Base-by-base conservation (phyloP, 148 eudicot genomes). In the Selenicereus undatus region DNA sequence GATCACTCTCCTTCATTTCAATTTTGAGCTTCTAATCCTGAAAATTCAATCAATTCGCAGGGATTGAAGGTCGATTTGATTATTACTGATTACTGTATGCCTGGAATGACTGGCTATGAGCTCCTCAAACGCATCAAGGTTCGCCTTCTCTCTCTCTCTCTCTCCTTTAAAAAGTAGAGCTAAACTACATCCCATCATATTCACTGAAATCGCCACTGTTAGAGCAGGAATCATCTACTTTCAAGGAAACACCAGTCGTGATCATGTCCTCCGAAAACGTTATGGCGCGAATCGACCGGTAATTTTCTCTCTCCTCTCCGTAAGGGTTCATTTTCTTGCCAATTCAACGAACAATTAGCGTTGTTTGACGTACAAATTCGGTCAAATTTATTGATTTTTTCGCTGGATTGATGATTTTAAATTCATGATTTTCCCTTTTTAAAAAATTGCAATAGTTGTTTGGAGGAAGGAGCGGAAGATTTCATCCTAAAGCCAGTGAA, bases 401-500 rank as follows among this genome's bases (percentile, higher is more conserved):
- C 11, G 1, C 12, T 64, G 29, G 29, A 22, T n/a, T 64, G 12
- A 20, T 13, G 10, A 42, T 13, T 60, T 56, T 39, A 16, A 48
- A 35, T 52, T 76, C 20, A 54, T 76, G 42, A 1, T 30, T 64
- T 7, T 75, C n/a, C 45, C 58, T 7, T 74, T 74, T 43, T 43
- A 48, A 9, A 2, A 18, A 26, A 26, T 42, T 30, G 26, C 0
- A 69, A 26, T 79, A 93, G 97, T 73, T 93, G 98, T 86, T 89
- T 93, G 84, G 98, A 92, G 84, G 98, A 93, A 88, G 98, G 98
- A 18, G 98, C 98, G 2, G 96, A 93, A 78, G 98, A 93, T 78
- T 93, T 90, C 74, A 87, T 93, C 48, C 87, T 93, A 54, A 91
- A 93, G 72, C 94, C 98, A 5, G 98, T 92, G 72, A 91, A 92